Evolutionary conservation across 192 early-diverging fungal species (phyloP).

Genomic region (Coemansia erecta): DNA sequence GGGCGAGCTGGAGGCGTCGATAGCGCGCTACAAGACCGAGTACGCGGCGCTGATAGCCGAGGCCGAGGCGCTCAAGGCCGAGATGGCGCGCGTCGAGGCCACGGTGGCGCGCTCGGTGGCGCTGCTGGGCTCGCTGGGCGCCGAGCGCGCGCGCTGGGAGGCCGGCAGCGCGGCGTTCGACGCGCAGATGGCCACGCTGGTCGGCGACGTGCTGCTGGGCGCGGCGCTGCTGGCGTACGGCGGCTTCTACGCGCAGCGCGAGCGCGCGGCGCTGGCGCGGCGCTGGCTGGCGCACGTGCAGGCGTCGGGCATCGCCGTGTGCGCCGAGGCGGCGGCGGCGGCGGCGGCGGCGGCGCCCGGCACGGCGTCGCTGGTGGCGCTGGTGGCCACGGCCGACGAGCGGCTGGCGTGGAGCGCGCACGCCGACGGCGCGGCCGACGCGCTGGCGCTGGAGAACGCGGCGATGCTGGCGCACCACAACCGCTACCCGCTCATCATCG

Average conservation of each 20-base stretch:
- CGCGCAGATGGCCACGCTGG: conserved; percentile 95
- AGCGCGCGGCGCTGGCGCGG: conserved; percentile 75
- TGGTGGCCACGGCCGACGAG: conserved; percentile 89
- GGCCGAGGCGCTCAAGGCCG: conserved; percentile 82
- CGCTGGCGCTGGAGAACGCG: conserved; percentile 95
- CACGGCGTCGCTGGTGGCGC: conserved; percentile 64
- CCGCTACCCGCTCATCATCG: conserved; percentile 96
- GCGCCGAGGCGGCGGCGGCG: conserved; percentile 26
- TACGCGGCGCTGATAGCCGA: conserved; percentile 96
- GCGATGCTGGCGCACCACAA: conserved; percentile 94
- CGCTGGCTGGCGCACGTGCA: conserved; percentile 74
- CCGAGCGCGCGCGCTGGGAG: conserved; percentile 94
- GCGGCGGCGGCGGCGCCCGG: conserved; percentile 39
- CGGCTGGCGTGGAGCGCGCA: conserved; percentile 86
- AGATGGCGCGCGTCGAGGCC: conserved; percentile 89
- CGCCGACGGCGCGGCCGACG: conserved; percentile 79
- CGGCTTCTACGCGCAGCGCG: conserved; percentile 97
- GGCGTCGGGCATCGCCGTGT: conserved; percentile 8
- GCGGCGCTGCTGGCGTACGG: conserved; percentile 96
- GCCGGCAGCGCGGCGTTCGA: conserved; percentile 85
- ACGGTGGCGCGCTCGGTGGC: conserved; percentile 91
- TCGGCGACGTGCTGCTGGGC: conserved; percentile 92
- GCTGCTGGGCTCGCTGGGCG: conserved; percentile 83
- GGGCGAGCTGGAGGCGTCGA: conserved; percentile 78
- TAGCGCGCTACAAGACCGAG: conserved; percentile 93